These are phyloP conservation scores for Phytophthora sansomeana DNA, from an alignment of 352 stramenopile genomes.

Conservation along the genomic window DNA sequence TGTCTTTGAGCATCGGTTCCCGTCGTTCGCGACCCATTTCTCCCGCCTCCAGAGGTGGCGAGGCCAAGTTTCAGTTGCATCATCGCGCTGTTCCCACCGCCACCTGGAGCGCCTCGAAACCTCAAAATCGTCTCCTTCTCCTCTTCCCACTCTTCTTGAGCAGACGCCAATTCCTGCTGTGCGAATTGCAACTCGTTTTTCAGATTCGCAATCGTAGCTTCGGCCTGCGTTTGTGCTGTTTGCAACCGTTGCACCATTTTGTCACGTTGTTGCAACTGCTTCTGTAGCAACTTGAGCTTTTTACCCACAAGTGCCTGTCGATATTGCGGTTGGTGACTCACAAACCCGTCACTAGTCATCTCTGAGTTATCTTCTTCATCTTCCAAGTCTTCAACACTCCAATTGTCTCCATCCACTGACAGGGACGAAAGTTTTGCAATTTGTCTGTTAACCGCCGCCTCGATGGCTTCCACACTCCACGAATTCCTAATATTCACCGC, in stretches of 20 bases:
- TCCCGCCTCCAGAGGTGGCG: background rate
- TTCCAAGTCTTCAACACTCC: conserved; percentile 18
- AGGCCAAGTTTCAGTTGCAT: conserved; percentile 37
- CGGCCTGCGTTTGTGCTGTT: conserved; percentile 28
- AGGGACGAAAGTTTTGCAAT: conserved; percentile 24
- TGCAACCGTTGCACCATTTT: conserved; percentile 49
- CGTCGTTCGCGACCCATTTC: conserved; percentile 25
- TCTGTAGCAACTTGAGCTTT: conserved; percentile 62
- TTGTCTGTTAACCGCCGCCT: conserved; percentile 36
- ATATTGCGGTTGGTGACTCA: conserved; percentile 55
- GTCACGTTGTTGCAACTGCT: conserved; percentile 52
- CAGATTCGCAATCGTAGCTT: conserved; percentile 42
- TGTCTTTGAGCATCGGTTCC: conserved; percentile 52
- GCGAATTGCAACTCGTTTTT: conserved; percentile 42
- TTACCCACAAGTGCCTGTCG: conserved; percentile 56
- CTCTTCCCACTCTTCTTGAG: conserved; percentile 75
- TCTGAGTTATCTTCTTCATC: conserved; percentile 27
- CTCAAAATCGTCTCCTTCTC: conserved; percentile 58
- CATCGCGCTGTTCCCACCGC: conserved; percentile 27
- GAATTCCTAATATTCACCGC: conserved; percentile 23
- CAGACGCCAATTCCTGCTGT: conserved; percentile 53
- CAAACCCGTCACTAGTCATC: conserved; percentile 39
- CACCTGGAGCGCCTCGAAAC: conserved; percentile 38
- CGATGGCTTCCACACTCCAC: conserved; percentile 38
- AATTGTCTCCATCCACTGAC: conserved; percentile 8